phyloP scores from a whole-genome alignment of 495 filamentous ascomycete genomes.

The Cryomyces antarcticus region DNA sequence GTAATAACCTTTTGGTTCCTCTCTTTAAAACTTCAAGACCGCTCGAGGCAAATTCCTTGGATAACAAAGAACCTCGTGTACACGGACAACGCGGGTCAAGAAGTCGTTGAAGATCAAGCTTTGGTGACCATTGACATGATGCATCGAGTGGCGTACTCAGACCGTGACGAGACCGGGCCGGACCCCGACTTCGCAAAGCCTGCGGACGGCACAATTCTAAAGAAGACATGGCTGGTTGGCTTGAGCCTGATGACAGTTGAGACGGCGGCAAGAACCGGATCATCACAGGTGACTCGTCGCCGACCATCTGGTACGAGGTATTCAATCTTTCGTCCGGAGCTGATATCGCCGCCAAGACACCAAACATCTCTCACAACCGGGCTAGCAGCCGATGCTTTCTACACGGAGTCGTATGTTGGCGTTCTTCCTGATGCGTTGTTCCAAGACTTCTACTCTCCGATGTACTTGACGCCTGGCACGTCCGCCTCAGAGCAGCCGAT shows the following conservation, averaged over 20 bases:
- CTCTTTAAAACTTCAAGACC: constrained; percentile 62
- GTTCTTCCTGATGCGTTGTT: constrained; percentile 69
- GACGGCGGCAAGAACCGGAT: constrained; percentile 49
- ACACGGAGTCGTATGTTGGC: constrained; percentile 22
- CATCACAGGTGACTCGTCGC: constrained; percentile 62
- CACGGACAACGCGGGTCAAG: constrained; percentile 48
- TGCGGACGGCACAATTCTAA: constrained; percentile 43
- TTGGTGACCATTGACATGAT: constrained; percentile 90
- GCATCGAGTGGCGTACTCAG: constrained; percentile 74
- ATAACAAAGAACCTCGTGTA: constrained; percentile 73
- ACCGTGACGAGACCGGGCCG: constrained; percentile 49
- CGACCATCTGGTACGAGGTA: constrained; percentile 73
- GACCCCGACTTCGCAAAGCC: constrained; percentile 41
- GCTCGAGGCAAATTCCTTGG: constrained; percentile 69
- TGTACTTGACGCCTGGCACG: constrained; percentile 1
- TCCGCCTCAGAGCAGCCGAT: constrained; percentile 20
- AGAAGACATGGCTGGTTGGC: constrained; percentile 70
- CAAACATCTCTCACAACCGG: constrained; percentile 35
- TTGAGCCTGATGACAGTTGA: constrained; percentile 75
- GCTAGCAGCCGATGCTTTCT: constrained; percentile 22
- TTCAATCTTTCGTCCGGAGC: constrained; percentile 51
- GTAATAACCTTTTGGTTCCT: constrained; percentile 96
- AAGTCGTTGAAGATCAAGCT: constrained; percentile 75
- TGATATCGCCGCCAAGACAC: constrained; percentile 44
- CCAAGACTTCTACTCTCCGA: constrained; percentile 55